phyloP scores from a whole-genome alignment of 176 grass and related monocot species.

The Oryza meridionalis region DNA sequence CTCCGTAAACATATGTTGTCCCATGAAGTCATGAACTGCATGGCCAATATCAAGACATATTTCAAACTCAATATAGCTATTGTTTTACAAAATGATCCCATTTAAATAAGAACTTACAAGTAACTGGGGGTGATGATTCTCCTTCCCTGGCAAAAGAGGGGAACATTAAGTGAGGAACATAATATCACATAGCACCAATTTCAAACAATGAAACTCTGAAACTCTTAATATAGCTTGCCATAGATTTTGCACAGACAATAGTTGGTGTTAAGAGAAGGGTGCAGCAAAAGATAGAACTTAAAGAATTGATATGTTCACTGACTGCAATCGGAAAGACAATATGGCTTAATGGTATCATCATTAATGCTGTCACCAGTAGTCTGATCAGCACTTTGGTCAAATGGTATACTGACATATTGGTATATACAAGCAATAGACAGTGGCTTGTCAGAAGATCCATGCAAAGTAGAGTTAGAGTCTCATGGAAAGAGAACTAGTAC shows the following conservation, averaged over 20 bases:
- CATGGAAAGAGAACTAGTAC: conserved; percentile 7
- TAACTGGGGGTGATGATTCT: conserved; percentile 70
- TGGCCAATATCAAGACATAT: conserved; percentile 18
- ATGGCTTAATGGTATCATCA: neutral
- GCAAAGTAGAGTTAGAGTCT: neutral
- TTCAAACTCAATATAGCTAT: conserved; percentile 18
- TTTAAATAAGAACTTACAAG: conserved; percentile 62
- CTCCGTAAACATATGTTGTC: conserved; percentile 59
- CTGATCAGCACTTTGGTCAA: neutral
- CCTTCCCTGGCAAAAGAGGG: conserved; percentile 56
- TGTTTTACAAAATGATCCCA: conserved; percentile 3
- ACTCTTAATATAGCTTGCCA: conserved; percentile 3
- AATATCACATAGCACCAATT: conserved; percentile 1
- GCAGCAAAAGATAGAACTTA: conserved; percentile 5
- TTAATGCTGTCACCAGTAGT: neutral
- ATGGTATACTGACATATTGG: neutral
- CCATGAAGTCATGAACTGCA: conserved; percentile 79
- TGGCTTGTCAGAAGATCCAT: conserved; percentile 15
- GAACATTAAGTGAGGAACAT: conserved; percentile 21
- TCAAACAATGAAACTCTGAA: conserved; percentile 19
- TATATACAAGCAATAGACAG: conserved; percentile 4
- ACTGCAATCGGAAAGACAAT: conserved; percentile 13
- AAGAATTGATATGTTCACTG: neutral
- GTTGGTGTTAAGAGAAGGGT: neutral
- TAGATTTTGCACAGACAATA: conserved; percentile 13